Conservation (phyloP, 257 asterid species). For the Orobanche coerulescens region DNA sequence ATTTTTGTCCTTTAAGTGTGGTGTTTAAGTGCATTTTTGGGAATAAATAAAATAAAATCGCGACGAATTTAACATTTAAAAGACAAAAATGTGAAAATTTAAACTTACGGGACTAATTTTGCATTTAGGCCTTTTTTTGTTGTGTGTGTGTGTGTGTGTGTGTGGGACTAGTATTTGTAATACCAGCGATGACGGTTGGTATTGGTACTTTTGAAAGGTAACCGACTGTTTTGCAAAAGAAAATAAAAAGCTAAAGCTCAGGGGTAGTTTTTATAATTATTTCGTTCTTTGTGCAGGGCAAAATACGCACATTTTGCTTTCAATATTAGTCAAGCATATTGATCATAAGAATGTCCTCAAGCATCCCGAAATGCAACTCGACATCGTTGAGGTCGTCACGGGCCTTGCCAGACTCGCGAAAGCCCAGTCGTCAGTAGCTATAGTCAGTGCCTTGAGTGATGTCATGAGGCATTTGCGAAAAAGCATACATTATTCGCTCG, state of each 20-base stretch:
- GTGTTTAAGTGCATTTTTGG: neutral
- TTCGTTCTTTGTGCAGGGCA: slow-evolving; percentile 50
- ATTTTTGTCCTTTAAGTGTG: neutral
- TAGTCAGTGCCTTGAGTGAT: slow-evolving; percentile 82
- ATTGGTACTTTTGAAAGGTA: neutral
- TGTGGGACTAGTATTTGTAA: too few relatives aligned
- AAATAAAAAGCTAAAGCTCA: neutral
- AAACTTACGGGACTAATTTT: neutral
- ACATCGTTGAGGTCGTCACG: slow-evolving; percentile 68
- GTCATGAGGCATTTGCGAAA: slow-evolving; percentile 84
- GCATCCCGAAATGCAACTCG: slow-evolving; percentile 86
- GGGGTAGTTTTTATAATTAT: neutral
- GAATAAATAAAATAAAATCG: neutral
- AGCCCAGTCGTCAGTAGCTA: slow-evolving; percentile 59
- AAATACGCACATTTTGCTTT: slow-evolving; percentile 70
- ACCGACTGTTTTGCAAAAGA: neutral
- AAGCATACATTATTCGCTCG: slow-evolving; percentile 79
- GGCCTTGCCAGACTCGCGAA: slow-evolving; percentile 62
- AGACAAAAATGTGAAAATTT: neutral
- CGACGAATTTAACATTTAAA: too few relatives aligned
- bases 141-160: too few relatives aligned
- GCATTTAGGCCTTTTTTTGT: too few relatives aligned
- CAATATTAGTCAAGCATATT: slow-evolving; percentile 85
- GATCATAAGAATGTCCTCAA: slow-evolving; percentile 75
- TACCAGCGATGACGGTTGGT: too few relatives aligned